phyloP scores from a whole-genome alignment of 139 green algal species.

The Chlorella sp. region DNA sequence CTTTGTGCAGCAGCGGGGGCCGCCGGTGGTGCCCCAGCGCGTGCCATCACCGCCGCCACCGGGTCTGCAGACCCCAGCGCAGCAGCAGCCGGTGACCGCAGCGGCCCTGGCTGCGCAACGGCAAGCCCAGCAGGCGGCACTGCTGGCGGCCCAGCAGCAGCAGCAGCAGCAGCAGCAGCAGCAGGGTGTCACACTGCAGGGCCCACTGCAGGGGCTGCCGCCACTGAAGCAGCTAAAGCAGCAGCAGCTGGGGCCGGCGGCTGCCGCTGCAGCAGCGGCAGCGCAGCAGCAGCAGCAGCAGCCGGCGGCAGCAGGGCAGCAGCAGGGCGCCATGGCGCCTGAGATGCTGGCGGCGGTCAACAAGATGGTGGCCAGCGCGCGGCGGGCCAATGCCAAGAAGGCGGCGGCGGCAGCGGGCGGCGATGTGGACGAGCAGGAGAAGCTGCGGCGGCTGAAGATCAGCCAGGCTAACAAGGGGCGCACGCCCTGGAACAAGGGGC shows the following conservation, averaged over 20 bases:
- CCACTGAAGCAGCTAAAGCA: neutral
- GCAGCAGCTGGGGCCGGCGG: neutral
- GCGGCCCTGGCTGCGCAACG: no score
- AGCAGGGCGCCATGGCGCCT: neutral
- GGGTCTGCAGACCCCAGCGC: neutral
- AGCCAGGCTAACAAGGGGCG: conserved; percentile 62
- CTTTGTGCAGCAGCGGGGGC: neutral
- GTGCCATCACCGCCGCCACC: neutral
- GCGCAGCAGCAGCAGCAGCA: neutral
- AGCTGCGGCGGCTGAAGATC: conserved; percentile 54
- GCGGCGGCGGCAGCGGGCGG: no score
- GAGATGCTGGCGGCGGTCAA: neutral
- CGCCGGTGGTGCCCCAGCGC: no score
- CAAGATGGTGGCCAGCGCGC: no score
- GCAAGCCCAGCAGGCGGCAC: no score
- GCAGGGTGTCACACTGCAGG: no score
- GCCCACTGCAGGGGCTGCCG: no score
- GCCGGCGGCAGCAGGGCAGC: no score
- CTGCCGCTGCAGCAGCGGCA: neutral
- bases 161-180: neutral
- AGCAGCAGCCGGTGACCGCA: no score
- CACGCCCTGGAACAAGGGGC: conserved; percentile 71
- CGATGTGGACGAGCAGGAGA: conserved; percentile 44
- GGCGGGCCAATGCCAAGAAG: no score
- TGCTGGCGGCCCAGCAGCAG: neutral